Conservation (phyloP, 2,329 filamentous ascomycete species). For the Phialophora verrucosa region DNA sequence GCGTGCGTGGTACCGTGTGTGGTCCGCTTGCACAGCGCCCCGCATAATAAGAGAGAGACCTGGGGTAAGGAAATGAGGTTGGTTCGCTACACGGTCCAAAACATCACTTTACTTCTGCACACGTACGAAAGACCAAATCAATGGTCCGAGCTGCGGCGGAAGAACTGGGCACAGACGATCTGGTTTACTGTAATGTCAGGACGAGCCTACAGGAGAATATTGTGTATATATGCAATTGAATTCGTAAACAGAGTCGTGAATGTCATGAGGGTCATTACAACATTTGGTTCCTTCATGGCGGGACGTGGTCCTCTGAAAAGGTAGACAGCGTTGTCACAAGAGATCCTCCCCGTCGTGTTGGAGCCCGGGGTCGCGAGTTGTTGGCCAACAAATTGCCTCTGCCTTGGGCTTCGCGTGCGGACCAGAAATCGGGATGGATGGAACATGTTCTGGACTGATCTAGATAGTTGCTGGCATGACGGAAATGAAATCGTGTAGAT, state of each 20-base stretch:
- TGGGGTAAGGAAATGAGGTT: no score
- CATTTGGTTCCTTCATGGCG: no score
- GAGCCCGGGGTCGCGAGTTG: background rate
- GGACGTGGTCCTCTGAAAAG: background rate
- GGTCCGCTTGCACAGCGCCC: no score
- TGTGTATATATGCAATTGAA: background rate
- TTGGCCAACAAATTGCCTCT: background rate
- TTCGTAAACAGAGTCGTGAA: background rate
- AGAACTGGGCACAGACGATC: background rate
- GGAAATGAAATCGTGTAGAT: background rate
- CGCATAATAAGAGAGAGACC: no score
- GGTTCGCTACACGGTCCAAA: no score
- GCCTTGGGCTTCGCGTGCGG: background rate
- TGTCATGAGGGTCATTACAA: background rate
- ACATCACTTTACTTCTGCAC: no score
- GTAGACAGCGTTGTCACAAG: background rate
- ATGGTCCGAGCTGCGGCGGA: no score
- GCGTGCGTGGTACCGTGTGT: no score
- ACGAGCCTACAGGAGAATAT: background rate
- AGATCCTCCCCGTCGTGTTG: background rate
- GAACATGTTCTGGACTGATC: background rate
- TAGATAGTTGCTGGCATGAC: background rate
- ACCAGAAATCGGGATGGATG: background rate
- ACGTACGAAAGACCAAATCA: no score
- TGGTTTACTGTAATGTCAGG: background rate